Conservation (phyloP, 2,329 filamentous ascomycete species). For the Fusarium chlamydosporum region DNA sequence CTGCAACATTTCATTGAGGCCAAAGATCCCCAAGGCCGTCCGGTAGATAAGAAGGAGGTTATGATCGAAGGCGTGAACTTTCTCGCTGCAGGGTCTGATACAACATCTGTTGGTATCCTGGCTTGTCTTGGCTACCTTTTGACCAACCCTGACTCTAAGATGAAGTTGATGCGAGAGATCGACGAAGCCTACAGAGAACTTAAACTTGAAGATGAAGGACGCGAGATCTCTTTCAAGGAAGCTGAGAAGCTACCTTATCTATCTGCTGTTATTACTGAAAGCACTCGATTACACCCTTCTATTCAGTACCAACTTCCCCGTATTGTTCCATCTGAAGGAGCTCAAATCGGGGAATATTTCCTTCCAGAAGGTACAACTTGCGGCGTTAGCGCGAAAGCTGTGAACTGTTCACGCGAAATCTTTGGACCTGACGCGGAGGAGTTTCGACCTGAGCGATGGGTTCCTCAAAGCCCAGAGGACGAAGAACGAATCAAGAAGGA, state of each 20-base stretch:
- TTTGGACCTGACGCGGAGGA: slow-evolving; percentile 21
- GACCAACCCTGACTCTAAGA: background rate
- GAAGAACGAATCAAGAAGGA: slow-evolving; percentile 19
- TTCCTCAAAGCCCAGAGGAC: background rate
- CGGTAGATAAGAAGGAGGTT: slow-evolving; percentile 17
- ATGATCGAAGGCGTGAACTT: slow-evolving; percentile 36
- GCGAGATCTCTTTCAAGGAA: slow-evolving; percentile 30
- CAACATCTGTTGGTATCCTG: slow-evolving; percentile 24
- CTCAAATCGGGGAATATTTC: slow-evolving; percentile 9
- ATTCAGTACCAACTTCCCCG: slow-evolving; percentile 38
- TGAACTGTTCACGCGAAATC: slow-evolving; percentile 13
- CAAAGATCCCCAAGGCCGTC: slow-evolving; percentile 8
- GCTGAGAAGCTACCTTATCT: slow-evolving; percentile 25
- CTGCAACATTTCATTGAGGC: slow-evolving; percentile 32
- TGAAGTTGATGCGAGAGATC: slow-evolving; percentile 17
- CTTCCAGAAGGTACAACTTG: slow-evolving; percentile 10
- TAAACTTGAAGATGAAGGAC: background rate
- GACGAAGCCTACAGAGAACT: slow-evolving; percentile 10
- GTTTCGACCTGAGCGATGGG: slow-evolving; percentile 27
- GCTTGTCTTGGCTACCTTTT: slow-evolving; percentile 22
- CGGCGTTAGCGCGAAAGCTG: slow-evolving; percentile 13
- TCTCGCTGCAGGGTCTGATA: slow-evolving; percentile 31
- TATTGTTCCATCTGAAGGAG: background rate
- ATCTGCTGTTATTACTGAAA: slow-evolving; percentile 23
- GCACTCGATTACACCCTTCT: slow-evolving; percentile 20